Evolutionary conservation across 345 rosid species (phyloP), one percentile per base, ranked within the genome.

Genomic region (Kernera saxatilis): DNA sequence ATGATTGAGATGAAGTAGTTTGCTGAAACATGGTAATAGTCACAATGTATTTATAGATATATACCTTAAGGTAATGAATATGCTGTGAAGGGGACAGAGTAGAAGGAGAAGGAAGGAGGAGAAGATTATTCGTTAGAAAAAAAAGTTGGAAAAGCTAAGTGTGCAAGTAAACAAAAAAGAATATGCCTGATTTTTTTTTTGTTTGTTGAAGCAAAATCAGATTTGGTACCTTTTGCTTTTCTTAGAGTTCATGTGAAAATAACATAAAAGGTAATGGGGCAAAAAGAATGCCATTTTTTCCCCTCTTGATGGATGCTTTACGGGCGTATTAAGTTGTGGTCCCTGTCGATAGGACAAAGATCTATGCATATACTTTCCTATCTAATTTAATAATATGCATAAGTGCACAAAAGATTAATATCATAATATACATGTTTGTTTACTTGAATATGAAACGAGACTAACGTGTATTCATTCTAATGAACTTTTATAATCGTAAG

Each of bases 71-170:
- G 8, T n/a, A 9, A 51, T 45, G 56, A 41, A 44, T 14, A 67
- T 40, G 52, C 43, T 53, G 46, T 64, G 77, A 40, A 67, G 74
- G 53, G 30, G 49, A 58, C 67, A 51, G 8, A 13, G 72, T 57
- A 29, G 40, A 62, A 62, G 78, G 70, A 50, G 67, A 56, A 35
- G 12, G 71, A 41, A 22, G 64, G 68, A 57, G 80, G 81, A 72
- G 76, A 81, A 69, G 87, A 79, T 77, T 64, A 84, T 85, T 88
- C 87, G 60, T 82, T 78, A 59, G 70, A 55, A 33, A 32, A 13
- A 57, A 41, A 46, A 64, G 67, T 78, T 73, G 90, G 66, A 65
- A 83, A 77, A 62, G 40, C 54, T 7, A 62, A 69, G 25, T 45
- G 41, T 60, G 25, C 74, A 75, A 59, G 63, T 43, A 33, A 74